Conservation (phyloP, 208 protist genomes). For the Wallacemonas sp. region DNA sequence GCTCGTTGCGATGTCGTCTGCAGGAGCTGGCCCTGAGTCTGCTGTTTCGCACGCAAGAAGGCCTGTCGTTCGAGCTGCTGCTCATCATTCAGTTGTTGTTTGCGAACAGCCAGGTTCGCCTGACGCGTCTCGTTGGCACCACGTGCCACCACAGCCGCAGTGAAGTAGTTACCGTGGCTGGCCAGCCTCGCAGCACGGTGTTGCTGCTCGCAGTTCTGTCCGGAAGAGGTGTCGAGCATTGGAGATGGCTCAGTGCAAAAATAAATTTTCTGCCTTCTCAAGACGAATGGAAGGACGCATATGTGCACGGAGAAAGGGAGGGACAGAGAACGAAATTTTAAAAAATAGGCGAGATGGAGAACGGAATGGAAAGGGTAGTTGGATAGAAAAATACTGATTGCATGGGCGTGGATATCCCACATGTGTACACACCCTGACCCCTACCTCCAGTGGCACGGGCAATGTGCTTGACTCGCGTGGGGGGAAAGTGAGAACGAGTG, state of each 20-base stretch:
- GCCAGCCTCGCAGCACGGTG: slow-evolving; percentile 21
- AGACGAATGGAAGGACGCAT: too few relatives aligned
- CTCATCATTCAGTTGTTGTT: slow-evolving; percentile 42
- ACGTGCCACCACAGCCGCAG: slow-evolving; percentile 27
- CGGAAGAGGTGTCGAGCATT: slow-evolving; percentile 5
- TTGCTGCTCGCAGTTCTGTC: background rate
- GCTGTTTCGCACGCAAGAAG: slow-evolving; percentile 43
- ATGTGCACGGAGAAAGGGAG: too few relatives aligned
- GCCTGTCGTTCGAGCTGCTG: slow-evolving; percentile 56
- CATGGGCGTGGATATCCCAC: too few relatives aligned
- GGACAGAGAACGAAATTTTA: too few relatives aligned
- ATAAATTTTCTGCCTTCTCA: background rate
- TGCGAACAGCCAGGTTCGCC: slow-evolving; percentile 12
- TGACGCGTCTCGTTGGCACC: slow-evolving; percentile 16
- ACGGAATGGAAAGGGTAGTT: too few relatives aligned
- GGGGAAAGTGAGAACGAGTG: too few relatives aligned
- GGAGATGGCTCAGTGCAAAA: background rate
- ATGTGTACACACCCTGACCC: too few relatives aligned
- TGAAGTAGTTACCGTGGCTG: slow-evolving; percentile 31
- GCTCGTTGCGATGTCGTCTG: slow-evolving; percentile 7
- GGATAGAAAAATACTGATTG: too few relatives aligned
- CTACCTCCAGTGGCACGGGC: too few relatives aligned
- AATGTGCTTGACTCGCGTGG: too few relatives aligned
- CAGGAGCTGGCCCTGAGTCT: slow-evolving; percentile 15
- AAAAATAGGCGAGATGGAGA: too few relatives aligned